These are phyloP conservation scores for Russula compacta DNA, from an alignment of 768 basidiomycete genomes.

Conservation along the genomic window DNA sequence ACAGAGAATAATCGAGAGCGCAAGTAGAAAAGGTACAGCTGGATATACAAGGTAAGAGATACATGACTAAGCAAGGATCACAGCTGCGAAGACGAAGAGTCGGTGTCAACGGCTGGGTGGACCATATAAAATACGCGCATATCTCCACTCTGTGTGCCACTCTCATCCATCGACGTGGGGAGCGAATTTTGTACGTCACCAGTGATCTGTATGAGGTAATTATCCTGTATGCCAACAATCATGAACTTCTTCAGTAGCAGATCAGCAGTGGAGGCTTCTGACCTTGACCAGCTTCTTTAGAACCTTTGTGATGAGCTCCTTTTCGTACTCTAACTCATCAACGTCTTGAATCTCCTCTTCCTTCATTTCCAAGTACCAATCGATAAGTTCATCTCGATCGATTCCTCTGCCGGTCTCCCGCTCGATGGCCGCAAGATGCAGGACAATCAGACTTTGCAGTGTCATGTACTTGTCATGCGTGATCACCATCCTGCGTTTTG, in stretches of 20 bases:
- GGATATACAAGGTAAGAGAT: constrained; percentile 2
- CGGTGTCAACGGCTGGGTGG: constrained; percentile 78
- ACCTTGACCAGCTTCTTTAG: constrained; percentile 89
- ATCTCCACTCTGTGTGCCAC: constrained; percentile 46
- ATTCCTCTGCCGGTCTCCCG: constrained; percentile 65
- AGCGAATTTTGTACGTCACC: constrained; percentile 80
- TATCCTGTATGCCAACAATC: constrained; percentile 45
- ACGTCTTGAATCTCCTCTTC: constrained; percentile 77
- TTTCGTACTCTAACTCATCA: constrained; percentile 85
- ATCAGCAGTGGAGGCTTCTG: constrained; percentile 16
- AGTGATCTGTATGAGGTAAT: constrained; percentile 72
- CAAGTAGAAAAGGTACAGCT: background rate
- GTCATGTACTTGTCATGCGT: constrained; percentile 93
- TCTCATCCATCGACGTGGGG: constrained; percentile 51
- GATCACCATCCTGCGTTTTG: constrained; percentile 78
- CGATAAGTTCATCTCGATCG: constrained; percentile 85
- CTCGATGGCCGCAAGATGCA: constrained; percentile 75
- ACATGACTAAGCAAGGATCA: constrained; percentile 13
- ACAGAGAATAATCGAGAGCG: background rate
- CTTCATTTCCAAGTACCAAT: constrained; percentile 91
- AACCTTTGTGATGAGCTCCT: constrained; percentile 84
- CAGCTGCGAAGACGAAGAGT: constrained; percentile 26
- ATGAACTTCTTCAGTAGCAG: background rate
- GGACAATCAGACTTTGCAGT: constrained; percentile 79
- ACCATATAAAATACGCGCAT: constrained; percentile 82